phyloP scores from a whole-genome alignment of 805 yeast species.

The Kazachstania bromeliacearum region DNA sequence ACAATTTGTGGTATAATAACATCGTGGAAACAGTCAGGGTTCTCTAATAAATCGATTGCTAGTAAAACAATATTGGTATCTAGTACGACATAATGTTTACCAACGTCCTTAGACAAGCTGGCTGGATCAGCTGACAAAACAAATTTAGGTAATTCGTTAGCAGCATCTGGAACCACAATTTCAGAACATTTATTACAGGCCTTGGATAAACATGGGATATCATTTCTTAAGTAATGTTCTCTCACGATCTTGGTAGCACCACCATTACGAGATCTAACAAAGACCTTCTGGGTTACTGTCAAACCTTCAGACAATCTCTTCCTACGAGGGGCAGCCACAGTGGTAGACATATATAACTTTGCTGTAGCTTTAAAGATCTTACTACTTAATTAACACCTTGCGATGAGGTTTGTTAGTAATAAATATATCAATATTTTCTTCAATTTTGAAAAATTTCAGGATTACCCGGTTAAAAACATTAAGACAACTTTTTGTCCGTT shows the following conservation, averaged over 20 bases:
- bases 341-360: neutral
- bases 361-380: neutral
- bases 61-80: slow-evolving; percentile 85
- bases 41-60: slow-evolving; percentile 85
- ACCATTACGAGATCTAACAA: slow-evolving; percentile 83
- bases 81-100: slow-evolving; percentile 71
- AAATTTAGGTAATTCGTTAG: slow-evolving; percentile 56
- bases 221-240: slow-evolving; percentile 87
- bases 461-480: too few species aligned
- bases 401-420: neutral
- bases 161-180: slow-evolving; percentile 47
- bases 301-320: slow-evolving; percentile 43
- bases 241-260: slow-evolving; percentile 80
- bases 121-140: slow-evolving; percentile 58
- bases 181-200: slow-evolving; percentile 55
- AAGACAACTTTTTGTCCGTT: too few species aligned
- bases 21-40: slow-evolving; percentile 65
- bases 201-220: slow-evolving; percentile 81
- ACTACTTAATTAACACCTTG: neutral
- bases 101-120: slow-evolving; percentile 35
- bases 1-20: slow-evolving; percentile 94
- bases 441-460: too few species aligned
- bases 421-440: neutral
- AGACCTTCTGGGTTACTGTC: slow-evolving; percentile 77
- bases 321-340: slow-evolving; percentile 20